Conservation (phyloP, 768 basidiomycete genomes). For the Auricularia sp. region DNA sequence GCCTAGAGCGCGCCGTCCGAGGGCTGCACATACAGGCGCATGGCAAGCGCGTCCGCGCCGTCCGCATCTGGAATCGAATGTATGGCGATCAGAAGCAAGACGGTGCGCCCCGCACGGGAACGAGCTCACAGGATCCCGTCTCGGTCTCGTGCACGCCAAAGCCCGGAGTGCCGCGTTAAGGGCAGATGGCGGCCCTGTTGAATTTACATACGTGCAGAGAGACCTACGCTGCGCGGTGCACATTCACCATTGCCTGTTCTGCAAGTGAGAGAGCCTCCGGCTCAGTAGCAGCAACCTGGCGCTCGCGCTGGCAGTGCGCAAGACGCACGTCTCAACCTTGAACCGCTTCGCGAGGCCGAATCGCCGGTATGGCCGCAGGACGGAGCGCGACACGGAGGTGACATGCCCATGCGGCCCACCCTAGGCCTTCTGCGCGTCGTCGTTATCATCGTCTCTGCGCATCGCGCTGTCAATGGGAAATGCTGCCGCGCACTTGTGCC, state of each 20-base stretch:
- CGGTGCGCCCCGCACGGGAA: too few species aligned
- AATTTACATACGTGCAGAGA: conserved; percentile 89
- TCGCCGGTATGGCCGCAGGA: not conserved
- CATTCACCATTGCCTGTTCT: conserved; percentile 87
- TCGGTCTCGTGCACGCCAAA: conserved; percentile 82
- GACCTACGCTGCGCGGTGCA: conserved; percentile 78
- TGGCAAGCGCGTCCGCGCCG: too few species aligned
- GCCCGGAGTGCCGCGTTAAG: conserved; percentile 83
- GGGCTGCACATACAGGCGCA: too few species aligned
- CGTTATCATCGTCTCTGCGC: too few species aligned
- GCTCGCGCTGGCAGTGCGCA: too few species aligned
- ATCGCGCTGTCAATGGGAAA: not conserved
- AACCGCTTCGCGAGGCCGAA: too few species aligned
- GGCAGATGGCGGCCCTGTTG: conserved; percentile 81
- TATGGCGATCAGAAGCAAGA: not conserved
- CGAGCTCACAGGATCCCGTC: conserved; percentile 65
- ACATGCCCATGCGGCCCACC: not conserved
- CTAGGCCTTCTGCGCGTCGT: not conserved
- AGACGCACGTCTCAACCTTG: too few species aligned
- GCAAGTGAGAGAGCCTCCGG: not conserved
- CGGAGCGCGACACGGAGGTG: not conserved
- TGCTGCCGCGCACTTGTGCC: too few species aligned
- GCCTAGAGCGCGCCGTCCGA: too few species aligned
- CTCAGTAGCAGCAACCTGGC: too few species aligned
- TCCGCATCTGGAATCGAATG: not conserved